These are phyloP conservation scores for Trypanosoma boissoni DNA, from an alignment of 208 protist species.

Conservation along the genomic window DNA sequence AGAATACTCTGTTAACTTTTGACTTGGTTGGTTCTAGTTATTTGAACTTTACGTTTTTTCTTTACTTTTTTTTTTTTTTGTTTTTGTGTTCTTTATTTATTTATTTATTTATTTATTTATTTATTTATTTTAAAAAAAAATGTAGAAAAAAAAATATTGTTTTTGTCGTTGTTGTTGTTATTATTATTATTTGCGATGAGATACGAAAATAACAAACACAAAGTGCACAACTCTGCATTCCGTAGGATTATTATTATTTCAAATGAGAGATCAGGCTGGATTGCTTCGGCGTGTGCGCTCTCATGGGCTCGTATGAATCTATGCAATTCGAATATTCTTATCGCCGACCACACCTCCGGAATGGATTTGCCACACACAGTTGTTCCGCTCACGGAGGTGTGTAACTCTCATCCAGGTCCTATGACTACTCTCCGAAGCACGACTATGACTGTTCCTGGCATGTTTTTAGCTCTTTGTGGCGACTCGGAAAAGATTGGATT, in stretches of 20 bases:
- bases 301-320: conserved; percentile 3
- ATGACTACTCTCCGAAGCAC: neutral
- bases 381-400: neutral
- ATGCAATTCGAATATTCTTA: neutral
- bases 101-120: too few relatives aligned
- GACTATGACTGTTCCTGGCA: neutral
- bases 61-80: too few relatives aligned
- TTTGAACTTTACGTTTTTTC: too few relatives aligned
- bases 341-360: neutral
- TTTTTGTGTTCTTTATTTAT: too few relatives aligned
- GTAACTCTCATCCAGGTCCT: neutral
- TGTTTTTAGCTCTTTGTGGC: neutral
- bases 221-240: neutral
- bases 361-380: neutral
- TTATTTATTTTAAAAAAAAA: too few relatives aligned
- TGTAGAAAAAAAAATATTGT: neutral
- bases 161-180: too few relatives aligned
- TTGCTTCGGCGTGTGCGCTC: conserved; percentile 15
- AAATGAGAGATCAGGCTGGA: conserved; percentile 3
- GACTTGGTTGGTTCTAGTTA: too few relatives aligned
- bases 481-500: neutral
- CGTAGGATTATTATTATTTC: conserved; percentile 19
- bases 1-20: too few relatives aligned
- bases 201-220: too few relatives aligned
- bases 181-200: too few relatives aligned